Evolutionary conservation across 2,329 filamentous ascomycete genomes (phyloP), one percentile per base, ranked within the genome.

Genomic region (Penicillium sp.): DNA sequence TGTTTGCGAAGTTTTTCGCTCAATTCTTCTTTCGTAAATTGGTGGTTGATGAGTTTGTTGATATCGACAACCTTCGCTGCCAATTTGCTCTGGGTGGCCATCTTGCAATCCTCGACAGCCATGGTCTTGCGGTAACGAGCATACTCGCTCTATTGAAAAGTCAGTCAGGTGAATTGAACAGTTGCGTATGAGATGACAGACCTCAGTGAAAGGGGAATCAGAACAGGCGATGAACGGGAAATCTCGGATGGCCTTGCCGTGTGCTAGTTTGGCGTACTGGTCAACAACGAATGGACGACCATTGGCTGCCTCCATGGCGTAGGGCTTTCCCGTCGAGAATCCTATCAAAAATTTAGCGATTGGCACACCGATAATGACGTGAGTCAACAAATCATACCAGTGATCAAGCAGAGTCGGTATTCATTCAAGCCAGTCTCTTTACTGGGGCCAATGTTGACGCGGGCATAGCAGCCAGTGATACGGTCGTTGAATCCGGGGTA

Each of bases 211-310:
- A 37, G 82, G 80, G 46, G 87, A 86, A 71, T 96, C 92, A 0
- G 94, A 97, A 69, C 93, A 92, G 59, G 88, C 88, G 58, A 94
- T 88, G 73, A 97, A 97, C 4, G 92, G 92, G 76, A 92, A 97
- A 31, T 92, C 87, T 70, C 88, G 89, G 68, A 91, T 84, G 0
- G 89, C 83, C 65, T 92, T 92, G 42, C 94, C 94, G 69, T 96
- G 89, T 7, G 91, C 87, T 37, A 90, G 87, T 50, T 87, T 79
- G 28, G 90, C 85, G 69, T 97, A 97, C 71, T 92, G 88, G 57
- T 96, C 91, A 0, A 92, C 96, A 28, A 90, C 84, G 66, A 96
- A 89, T 3, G 81, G 81, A 59, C 91, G 89, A 33, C 91, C 90
- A 55, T 89, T 89, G 2, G 84, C 73, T 34, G 82, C 88, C 60